A percentile compares a stretch with the other conserved stretches of the same genome.
These are phyloP conservation scores for Pichia scutulata DNA, from an alignment of 805 yeast genomes.

Conservation along the genomic window DNA sequence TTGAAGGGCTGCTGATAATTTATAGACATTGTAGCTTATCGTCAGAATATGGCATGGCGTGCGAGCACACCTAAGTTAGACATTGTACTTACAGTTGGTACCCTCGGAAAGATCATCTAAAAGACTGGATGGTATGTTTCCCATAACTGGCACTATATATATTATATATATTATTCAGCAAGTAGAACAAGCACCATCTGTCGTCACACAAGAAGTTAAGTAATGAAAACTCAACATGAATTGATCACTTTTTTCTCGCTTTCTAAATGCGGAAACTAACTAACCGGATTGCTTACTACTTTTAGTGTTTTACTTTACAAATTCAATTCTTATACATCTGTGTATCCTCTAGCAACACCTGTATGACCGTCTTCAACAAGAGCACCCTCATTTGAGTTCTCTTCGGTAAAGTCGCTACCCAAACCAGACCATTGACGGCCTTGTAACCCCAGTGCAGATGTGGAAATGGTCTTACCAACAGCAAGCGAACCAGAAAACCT, in stretches of 20 bases:
- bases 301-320: not conserved
- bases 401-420: constrained; percentile 65
- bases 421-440: constrained; percentile 77
- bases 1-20: not conserved
- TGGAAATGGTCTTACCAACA: constrained; percentile 74
- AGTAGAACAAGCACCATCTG: not conserved
- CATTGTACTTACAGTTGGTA: constrained; percentile 54
- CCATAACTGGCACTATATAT: constrained; percentile 19
- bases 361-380: constrained; percentile 70
- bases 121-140: constrained; percentile 31
- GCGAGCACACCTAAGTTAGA: not conserved
- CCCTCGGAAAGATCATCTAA: constrained; percentile 72
- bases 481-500: constrained; percentile 52
- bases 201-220: not conserved
- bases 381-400: constrained; percentile 55
- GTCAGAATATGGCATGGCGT: not conserved
- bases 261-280: not conserved
- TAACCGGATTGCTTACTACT: no score
- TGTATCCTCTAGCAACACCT: constrained; percentile 88
- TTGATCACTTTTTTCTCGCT: not conserved
- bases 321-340: constrained; percentile 20
- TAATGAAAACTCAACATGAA: not conserved
- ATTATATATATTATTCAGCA: not conserved
- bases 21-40: not conserved
- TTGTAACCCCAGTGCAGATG: constrained; percentile 75